Conservation (phyloP, 2,329 filamentous ascomycete species). For the Amauroascus verrucosus region DNA sequence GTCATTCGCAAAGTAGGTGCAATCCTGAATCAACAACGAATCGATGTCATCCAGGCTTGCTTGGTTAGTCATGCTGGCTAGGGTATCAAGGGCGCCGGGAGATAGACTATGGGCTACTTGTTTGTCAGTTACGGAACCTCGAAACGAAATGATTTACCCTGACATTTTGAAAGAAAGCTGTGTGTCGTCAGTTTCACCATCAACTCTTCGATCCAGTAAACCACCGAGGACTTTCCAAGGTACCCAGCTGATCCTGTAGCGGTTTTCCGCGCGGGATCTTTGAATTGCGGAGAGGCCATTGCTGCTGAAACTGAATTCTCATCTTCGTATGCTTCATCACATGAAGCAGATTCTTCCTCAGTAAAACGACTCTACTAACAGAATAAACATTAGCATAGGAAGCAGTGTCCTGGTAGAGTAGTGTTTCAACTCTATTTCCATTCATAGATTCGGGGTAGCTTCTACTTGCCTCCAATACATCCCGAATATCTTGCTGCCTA, state of each 20-base stretch:
- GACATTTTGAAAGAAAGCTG: constrained; percentile 11
- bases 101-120: constrained; percentile 1
- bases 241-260: constrained; percentile 12
- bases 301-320: constrained; percentile 13
- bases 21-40: constrained; percentile 20
- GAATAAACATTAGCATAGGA: not conserved
- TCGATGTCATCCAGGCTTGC: constrained; percentile 9
- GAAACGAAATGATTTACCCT: not conserved
- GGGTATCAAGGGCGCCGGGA: not conserved
- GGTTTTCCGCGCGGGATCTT: constrained; percentile 12
- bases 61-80: constrained; percentile 1
- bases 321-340: constrained; percentile 16
- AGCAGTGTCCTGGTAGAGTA: not conserved
- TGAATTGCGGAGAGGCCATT: constrained; percentile 12
- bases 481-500: constrained; percentile 16
- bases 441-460: not conserved
- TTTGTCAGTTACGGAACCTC: not conserved
- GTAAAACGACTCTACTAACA: constrained; percentile 7
- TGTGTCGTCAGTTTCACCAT: constrained; percentile 7
- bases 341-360: constrained; percentile 15
- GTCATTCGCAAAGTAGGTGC: constrained; percentile 29
- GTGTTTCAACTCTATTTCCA: not conserved
- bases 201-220: constrained; percentile 16
- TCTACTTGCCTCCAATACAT: constrained; percentile 16
- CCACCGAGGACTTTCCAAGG: constrained; percentile 17